Percentiles rank a stretch among this genome's conserved stretches.
Evolutionary conservation across 345 rosid species (phyloP).

Genomic region (Clausena lansium): DNA sequence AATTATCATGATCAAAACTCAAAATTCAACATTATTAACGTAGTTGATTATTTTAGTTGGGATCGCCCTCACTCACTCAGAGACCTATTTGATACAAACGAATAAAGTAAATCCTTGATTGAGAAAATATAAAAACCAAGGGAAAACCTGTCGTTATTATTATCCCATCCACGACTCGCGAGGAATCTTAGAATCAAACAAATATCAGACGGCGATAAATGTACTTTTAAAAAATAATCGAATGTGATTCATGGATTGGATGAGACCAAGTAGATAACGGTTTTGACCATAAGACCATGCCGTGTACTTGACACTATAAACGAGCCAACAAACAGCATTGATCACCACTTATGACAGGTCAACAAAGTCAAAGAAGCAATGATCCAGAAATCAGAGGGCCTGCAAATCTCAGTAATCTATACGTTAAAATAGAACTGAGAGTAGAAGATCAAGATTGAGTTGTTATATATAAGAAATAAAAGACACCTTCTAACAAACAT

Average conservation of each 20-base stretch:
- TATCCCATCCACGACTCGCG: neutral
- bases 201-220: neutral
- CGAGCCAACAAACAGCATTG: neutral
- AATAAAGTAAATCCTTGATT: too few relatives aligned
- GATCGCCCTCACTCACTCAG: neutral
- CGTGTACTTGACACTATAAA: neutral
- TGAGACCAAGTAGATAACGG: neutral
- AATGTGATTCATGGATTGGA: neutral
- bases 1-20: neutral
- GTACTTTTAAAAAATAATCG: neutral
- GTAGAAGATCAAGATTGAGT: neutral
- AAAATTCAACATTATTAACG: too few relatives aligned
- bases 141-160: neutral
- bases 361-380: neutral
- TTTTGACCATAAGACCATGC: neutral
- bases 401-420: too few relatives aligned
- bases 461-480: neutral
- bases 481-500: constrained; percentile 17
- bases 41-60: neutral
- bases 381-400: neutral
- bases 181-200: neutral
- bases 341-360: neutral
- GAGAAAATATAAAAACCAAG: neutral
- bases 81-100: neutral
- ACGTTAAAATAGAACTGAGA: neutral